A percentile compares a stretch with the other conserved stretches of the same genome.
These are phyloP conservation scores for Echinochloa phyllopogon DNA, from an alignment of 176 grass and related monocot genomes.

Conservation along the genomic window DNA sequence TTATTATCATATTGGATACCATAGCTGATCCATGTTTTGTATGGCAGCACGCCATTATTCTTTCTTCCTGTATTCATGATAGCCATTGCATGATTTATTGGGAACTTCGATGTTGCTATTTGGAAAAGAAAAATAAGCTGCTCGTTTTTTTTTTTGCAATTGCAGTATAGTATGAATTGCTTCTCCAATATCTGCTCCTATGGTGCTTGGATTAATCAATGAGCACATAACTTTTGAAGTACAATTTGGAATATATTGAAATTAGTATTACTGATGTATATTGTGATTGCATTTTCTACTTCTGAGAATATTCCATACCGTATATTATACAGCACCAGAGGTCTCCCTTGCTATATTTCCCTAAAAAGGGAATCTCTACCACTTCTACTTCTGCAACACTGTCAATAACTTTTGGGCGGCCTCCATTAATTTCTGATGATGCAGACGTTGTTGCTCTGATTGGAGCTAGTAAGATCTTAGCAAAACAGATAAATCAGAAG, in stretches of 20 bases:
- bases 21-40: slow-evolving; percentile 8
- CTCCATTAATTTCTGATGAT: slow-evolving; percentile 80
- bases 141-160: slow-evolving; percentile 24
- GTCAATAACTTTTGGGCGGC: slow-evolving; percentile 74
- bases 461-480: slow-evolving; percentile 82
- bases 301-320: slow-evolving; percentile 20
- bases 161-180: slow-evolving; percentile 90
- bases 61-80: not conserved
- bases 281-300: slow-evolving; percentile 28
- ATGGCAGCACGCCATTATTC: not conserved
- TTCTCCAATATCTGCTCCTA: slow-evolving; percentile 88
- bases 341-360: not conserved
- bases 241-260: too few species aligned
- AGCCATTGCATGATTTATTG: slow-evolving; percentile 23
- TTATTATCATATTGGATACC: not conserved
- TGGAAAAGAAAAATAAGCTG: not conserved
- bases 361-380: not conserved
- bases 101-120: slow-evolving; percentile 28
- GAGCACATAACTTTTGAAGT: slow-evolving; percentile 90
- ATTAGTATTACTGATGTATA: not conserved
- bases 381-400: slow-evolving; percentile 45
- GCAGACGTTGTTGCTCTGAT: slow-evolving; percentile 74
- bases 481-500: slow-evolving; percentile 97
- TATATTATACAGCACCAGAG: too few species aligned
- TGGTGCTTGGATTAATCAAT: slow-evolving; percentile 85